Evolutionary conservation across 768 basidiomycete genomes (phyloP), one percentile per base, ranked within the genome.

Genomic region (Lactarius sanguifluus): DNA sequence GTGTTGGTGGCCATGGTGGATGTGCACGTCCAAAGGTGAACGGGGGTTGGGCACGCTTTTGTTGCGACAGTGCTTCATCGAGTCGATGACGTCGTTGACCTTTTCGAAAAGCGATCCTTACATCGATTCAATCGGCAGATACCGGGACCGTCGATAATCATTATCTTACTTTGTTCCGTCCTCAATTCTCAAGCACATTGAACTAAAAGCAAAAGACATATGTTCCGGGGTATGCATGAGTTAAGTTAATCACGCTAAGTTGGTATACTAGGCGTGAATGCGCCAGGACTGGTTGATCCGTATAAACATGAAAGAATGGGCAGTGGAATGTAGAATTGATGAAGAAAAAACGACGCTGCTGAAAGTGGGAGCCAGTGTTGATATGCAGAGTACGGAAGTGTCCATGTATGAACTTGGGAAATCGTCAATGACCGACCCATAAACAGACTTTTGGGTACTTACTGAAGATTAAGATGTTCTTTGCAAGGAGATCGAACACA

Each of bases 1-100:
- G 81, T 77, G 7, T 83, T 71, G 55, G 75, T 73, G 30, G 83
- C 80, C 83, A 85, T 70, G 61, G 41, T 61, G 40, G 66, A 43
- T 64, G 36, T 25, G 43, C 40, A 59, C n/a, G 61, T 41, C 50
- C 32, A 65, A 68, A 62, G 34, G 55, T 43, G 16, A 23, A 25
- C 32, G 12, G 23, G 47, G 20, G 3, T 3, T 16, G 12, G 34
- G 54, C 43, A 38, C 43, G 64, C 59, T 25, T 23, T 32, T 32
- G 32, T 50, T 25, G 47, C 47, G 5, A 50, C n/a, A 23, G 25
- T 52, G 13, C 32, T 58, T 47, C 50, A 36, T 54, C 7, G 8
- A 9, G 18, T 36, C 40, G 20, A 64, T 67, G 66, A 67, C 66
- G 62, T 67, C 66, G 62, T 23, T 45, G 40, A 23, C 45, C n/a